Evolutionary conservation across 495 filamentous ascomycete genomes (phyloP).

Genomic region (Aspergillus biplanus): DNA sequence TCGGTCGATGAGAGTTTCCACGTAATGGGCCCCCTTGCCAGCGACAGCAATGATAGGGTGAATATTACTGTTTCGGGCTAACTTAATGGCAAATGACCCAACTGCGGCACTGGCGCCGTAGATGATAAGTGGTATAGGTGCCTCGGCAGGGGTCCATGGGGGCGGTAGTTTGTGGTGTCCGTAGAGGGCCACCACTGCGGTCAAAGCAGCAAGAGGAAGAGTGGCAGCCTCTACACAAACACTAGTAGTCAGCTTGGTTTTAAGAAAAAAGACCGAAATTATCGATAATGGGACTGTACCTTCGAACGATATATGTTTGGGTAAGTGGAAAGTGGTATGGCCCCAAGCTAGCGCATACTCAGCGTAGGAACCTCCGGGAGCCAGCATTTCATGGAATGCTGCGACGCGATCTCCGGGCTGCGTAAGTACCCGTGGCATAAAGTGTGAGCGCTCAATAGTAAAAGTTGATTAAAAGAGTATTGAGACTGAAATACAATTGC

Average conservation of each 20-base stretch:
- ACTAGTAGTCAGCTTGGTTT: background rate
- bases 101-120: constrained; percentile 69
- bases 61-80: constrained; percentile 63
- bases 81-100: constrained; percentile 66
- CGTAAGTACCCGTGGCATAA: background rate
- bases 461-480: background rate
- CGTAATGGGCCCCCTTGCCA: constrained; percentile 54
- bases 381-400: constrained; percentile 65
- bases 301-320: constrained; percentile 64
- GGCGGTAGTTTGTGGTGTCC: constrained; percentile 58
- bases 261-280: background rate
- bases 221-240: constrained; percentile 57
- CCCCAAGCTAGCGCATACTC: constrained; percentile 68
- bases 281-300: background rate
- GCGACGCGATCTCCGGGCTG: constrained; percentile 66
- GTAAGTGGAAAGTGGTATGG: constrained; percentile 71
- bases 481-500: background rate
- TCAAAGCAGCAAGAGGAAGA: constrained; percentile 72
- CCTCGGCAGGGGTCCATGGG: constrained; percentile 56
- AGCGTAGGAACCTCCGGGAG: constrained; percentile 62
- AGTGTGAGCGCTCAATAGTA: background rate
- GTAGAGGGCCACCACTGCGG: constrained; percentile 65
- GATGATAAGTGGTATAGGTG: constrained; percentile 56
- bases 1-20: constrained; percentile 58
- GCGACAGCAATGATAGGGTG: constrained; percentile 70